phyloP scores from a whole-genome alignment of 208 protist species.

The Angomonas desouzai region DNA sequence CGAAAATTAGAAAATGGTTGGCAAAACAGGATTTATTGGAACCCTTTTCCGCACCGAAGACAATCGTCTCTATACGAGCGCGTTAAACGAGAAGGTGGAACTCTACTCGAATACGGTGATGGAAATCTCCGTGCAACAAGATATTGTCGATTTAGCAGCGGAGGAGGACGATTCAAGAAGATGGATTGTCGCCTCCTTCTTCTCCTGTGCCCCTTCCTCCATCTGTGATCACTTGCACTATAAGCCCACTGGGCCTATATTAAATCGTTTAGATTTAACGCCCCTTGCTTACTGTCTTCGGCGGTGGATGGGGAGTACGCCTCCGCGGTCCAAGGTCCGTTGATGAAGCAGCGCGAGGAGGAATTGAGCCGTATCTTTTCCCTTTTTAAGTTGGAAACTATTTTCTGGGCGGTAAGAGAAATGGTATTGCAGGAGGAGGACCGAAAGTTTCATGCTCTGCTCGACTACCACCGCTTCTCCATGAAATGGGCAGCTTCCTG shows the following conservation, averaged over 20 bases:
- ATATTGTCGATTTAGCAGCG: neutral
- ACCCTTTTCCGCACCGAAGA: no score
- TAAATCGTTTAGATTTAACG: conserved; percentile 24
- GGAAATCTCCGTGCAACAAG: no score
- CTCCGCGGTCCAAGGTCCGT: conserved; percentile 19
- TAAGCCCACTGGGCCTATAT: conserved; percentile 31
- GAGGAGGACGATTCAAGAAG: conserved; percentile 30
- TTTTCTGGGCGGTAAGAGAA: conserved; percentile 25
- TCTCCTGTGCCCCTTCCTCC: conserved; percentile 40
- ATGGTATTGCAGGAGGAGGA: conserved; percentile 37
- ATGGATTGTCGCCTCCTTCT: conserved; percentile 33
- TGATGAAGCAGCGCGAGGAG: conserved; percentile 23
- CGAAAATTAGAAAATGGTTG: no score
- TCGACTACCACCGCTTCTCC: conserved; percentile 46
- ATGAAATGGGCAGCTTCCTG: conserved; percentile 16
- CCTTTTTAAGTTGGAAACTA: conserved; percentile 20
- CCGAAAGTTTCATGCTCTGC: conserved; percentile 25
- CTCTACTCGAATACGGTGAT: no score
- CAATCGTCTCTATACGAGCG: no score
- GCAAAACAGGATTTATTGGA: no score
- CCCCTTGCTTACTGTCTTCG: conserved; percentile 13
- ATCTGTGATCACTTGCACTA: conserved; percentile 43
- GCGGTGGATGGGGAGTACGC: conserved; percentile 25
- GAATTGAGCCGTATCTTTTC: conserved; percentile 21
- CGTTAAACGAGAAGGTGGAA: no score